A percentile compares a stretch with the other conserved stretches of the same genome.
These are phyloP conservation scores for Pseudomicrostroma phylloplanum DNA, from an alignment of 1,284 basidiomycete species.

Conservation along the genomic window DNA sequence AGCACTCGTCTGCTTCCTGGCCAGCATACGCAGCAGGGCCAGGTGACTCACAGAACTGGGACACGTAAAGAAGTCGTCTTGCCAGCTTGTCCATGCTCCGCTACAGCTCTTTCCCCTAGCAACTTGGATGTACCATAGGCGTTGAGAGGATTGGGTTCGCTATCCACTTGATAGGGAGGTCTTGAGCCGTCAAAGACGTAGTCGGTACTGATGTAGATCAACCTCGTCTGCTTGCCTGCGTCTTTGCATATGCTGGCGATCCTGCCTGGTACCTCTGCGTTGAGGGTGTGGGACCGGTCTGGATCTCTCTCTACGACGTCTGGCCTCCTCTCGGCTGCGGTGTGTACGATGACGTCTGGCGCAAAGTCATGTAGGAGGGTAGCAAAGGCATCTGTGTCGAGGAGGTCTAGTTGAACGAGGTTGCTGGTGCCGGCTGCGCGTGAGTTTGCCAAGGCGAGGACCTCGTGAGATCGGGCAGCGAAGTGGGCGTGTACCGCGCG, in stretches of 20 bases:
- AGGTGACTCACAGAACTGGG: constrained; percentile 37
- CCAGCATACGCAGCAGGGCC: neutral
- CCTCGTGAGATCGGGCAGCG: constrained; percentile 19
- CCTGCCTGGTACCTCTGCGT: constrained; percentile 53
- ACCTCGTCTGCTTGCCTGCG: constrained; percentile 16
- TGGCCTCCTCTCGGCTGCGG: constrained; percentile 55
- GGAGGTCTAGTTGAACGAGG: constrained; percentile 54
- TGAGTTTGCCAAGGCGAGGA: constrained; percentile 52
- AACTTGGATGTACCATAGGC: constrained; percentile 52
- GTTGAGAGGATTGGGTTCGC: constrained; percentile 54
- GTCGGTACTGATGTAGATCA: constrained; percentile 55
- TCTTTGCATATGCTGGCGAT: constrained; percentile 50
- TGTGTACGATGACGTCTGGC: constrained; percentile 55
- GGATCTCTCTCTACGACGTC: constrained; percentile 52
- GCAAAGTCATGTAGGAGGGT: constrained; percentile 49
- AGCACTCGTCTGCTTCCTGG: neutral
- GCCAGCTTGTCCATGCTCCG: constrained; percentile 25
- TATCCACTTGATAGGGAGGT: constrained; percentile 54
- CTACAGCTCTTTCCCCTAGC: constrained; percentile 49
- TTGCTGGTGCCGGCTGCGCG: constrained; percentile 38
- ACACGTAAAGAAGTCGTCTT: constrained; percentile 52
- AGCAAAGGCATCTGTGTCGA: constrained; percentile 51
- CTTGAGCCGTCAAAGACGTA: constrained; percentile 49
- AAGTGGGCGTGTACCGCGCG: constrained; percentile 50
- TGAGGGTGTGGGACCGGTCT: constrained; percentile 53